phyloP scores from a whole-genome alignment of 257 asterid genomes.

The Fraxinus cuspidata region DNA sequence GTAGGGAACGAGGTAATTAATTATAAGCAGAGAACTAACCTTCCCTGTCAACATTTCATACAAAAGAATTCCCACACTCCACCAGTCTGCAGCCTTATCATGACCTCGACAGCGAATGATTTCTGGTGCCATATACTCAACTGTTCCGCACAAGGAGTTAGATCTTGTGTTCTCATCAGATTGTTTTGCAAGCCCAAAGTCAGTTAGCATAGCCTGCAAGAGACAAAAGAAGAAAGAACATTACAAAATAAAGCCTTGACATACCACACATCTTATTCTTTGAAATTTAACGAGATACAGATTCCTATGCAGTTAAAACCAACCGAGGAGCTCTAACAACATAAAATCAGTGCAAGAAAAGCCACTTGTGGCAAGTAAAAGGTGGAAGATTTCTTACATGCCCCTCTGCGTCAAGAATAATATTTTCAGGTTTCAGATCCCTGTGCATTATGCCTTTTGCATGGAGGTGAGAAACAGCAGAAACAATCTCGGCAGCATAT shows the following conservation, averaged over 20 bases:
- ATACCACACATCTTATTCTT: not conserved
- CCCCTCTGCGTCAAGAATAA: conserved; percentile 74
- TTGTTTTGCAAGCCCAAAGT: conserved; percentile 81
- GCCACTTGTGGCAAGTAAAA: not conserved
- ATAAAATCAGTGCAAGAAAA: not conserved
- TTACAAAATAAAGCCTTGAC: not conserved
- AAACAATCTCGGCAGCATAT: conserved; percentile 77
- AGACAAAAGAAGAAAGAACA: conserved; percentile 9
- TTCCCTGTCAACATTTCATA: conserved; percentile 80
- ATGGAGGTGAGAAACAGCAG: conserved; percentile 80
- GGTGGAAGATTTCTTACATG: conserved; percentile 52
- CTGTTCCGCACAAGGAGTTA: conserved; percentile 82
- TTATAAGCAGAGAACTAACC: conserved; percentile 37
- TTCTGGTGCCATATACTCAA: conserved; percentile 91
- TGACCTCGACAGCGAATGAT: conserved; percentile 73
- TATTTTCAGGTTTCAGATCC: conserved; percentile 86
- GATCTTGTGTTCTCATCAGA: conserved; percentile 62
- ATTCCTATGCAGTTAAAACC: not conserved
- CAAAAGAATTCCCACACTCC: conserved; percentile 80
- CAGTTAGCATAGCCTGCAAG: conserved; percentile 67
- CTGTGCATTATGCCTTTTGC: conserved; percentile 77
- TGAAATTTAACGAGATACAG: not conserved
- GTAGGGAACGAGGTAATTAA: not conserved
- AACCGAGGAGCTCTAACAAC: not conserved
- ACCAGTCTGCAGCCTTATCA: conserved; percentile 89